Base-by-base conservation (phyloP, 2,329 filamentous ascomycete species). In the Fusarium anguioides region DNA sequence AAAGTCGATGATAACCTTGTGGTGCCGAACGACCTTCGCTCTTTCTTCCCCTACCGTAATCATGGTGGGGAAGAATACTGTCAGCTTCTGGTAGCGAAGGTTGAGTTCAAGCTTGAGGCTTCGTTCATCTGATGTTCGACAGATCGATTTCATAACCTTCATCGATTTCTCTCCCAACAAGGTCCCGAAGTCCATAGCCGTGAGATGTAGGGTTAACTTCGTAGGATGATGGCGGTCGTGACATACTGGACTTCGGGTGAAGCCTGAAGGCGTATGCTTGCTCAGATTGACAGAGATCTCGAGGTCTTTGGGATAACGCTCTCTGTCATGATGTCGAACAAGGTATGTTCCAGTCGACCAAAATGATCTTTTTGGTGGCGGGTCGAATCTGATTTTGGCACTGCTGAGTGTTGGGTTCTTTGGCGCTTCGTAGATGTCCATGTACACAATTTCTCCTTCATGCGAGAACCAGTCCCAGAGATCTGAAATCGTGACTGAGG, bases 111-210 rank as follows among this genome's bases (percentile, higher is more conserved):
- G 33, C 17, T 63, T 72, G 7, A 79, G 26, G 3, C 41, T 60
- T 20, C 46, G 42, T 29, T 68, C 60, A 3, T 54, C 54, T 8
- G 42, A 10, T 5, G 55, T 48, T 4, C 55, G 23, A 6, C 37
- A 33, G n/a, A 77, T 31, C 2, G 70, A 68, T 50, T 84, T 84
- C 82, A 92, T 86, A 10, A 82, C 76, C 74, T 89, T 85, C 82
- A 94, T 87, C 0, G 81, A 80, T 4, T 77, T 79, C 6, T 85
- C 82, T 2, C 82, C 77, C 3, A 83, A 69, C 77, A 88, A 82
- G 37, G 87, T 80, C 0, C 92, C 91, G 68, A 94, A 90, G 18
- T 87, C 83, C 3, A 94, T 71, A 0, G 78, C 79, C 2, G 74
- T 69, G 4, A 84, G 80, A 3, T 75, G 71, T 3, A 88, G 64